Base-by-base conservation (phyloP, 768 basidiomycete genomes). In the Postia placenta region DNA sequence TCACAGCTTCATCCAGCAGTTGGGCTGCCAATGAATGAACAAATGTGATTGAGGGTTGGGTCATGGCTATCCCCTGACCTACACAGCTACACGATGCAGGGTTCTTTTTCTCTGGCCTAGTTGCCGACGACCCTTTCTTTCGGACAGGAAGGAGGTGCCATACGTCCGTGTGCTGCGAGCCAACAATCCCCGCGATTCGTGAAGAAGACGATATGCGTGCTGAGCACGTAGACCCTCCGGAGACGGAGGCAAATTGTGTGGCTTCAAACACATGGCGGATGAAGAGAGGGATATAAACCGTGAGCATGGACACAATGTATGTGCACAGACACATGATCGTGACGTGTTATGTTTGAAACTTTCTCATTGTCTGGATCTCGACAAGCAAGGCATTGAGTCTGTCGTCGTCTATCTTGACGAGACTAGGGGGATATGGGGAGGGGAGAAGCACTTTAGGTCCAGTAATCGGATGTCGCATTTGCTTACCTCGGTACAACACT, bases 331-430 rank as follows among this genome's bases (percentile, higher is more conserved):
- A 33, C 7, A 33, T 50, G 35, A 33, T 19, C 24, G 17, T 11
- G 22, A 42, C 3, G n/a, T 20, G 11, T 76, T 66, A 90, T 56
- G 85, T 74, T 66, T 94, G 91, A 76, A 87, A 91, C 69, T 90
- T 90, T 61, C 91, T 75, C 80, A 92, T 85, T 20, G 86, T 89
- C 62, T 92, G 87, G 38, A 95, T 91, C 63, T 93, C 89, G 59
- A 89, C 85, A 4, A 95, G 74, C 45, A 92, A 72, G 1, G 78
- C 72, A 66, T 95, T 90, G 38, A 95, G 70, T 53, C 80, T 70
- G 59, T 95, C 92, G 54, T 94, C 92, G 51, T 94, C 92, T 44
- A 91, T 80, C 62, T 91, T 91, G 20, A 87, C 82, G 24, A 95
- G 75, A 65, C 92, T 92, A 46, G 5, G 35, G 14, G 25, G 36